These are phyloP conservation scores for Vickermania spadyakhi DNA, from an alignment of 208 protist genomes.

Conservation along the genomic window DNA sequence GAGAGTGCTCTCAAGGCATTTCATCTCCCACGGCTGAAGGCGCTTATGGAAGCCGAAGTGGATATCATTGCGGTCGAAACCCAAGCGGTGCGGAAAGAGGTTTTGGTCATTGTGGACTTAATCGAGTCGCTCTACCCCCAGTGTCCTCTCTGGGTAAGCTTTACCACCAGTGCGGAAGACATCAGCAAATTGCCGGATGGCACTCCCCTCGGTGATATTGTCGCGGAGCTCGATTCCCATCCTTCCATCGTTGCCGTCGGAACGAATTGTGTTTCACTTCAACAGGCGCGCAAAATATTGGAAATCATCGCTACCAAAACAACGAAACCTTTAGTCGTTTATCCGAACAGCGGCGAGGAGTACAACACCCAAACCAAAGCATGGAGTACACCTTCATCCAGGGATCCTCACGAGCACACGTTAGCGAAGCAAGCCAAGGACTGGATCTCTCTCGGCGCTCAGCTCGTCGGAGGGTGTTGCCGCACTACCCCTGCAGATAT, in stretches of 20 bases:
- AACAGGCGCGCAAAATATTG: constrained; percentile 11
- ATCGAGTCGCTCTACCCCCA: constrained; percentile 37
- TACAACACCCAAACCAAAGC: constrained; percentile 28
- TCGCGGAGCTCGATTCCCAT: constrained; percentile 18
- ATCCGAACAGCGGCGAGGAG: constrained; percentile 44
- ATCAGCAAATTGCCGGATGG: constrained; percentile 22
- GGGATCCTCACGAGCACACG: not conserved
- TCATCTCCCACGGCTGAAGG: constrained; percentile 35
- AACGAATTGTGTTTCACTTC: constrained; percentile 49
- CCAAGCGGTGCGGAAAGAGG: constrained; percentile 33
- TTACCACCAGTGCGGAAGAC: constrained; percentile 17
- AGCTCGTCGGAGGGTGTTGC: not conserved
- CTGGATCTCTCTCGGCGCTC: not conserved
- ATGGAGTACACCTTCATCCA: constrained; percentile 4
- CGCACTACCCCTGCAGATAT: not conserved
- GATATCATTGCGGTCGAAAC: constrained; percentile 65
- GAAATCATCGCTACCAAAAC: constrained; percentile 17
- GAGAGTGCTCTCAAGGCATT: constrained; percentile 29
- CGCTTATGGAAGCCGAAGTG: constrained; percentile 28
- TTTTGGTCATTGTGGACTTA: constrained; percentile 30
- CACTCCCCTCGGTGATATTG: constrained; percentile 16
- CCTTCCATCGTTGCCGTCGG: constrained; percentile 31
- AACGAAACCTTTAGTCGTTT: constrained; percentile 43
- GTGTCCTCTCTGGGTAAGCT: constrained; percentile 30
- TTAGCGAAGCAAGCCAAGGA: not conserved